Conservation (phyloP, 2,329 filamentous ascomycete species). For the Colletotrichum paranaense region DNA sequence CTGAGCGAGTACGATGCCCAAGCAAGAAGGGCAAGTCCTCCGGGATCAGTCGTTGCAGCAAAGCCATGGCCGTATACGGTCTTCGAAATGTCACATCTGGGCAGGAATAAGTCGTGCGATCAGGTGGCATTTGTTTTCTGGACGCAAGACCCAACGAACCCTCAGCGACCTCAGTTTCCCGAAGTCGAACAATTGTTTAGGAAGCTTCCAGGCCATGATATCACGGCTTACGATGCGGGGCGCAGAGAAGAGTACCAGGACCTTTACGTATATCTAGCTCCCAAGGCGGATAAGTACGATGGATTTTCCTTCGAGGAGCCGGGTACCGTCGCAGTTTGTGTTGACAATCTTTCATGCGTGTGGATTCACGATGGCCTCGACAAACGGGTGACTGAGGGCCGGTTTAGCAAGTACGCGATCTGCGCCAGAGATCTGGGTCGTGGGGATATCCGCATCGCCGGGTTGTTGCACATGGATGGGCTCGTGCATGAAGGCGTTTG, state of each 20-base stretch:
- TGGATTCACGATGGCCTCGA: not conserved
- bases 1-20: not conserved
- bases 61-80: not conserved
- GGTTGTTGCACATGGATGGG: not conserved
- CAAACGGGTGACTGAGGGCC: not conserved
- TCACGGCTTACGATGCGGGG: not conserved
- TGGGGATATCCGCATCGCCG: not conserved
- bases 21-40: not conserved
- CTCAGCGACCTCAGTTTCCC: not conserved
- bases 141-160: not conserved
- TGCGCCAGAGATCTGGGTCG: not conserved
- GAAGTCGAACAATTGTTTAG: not conserved
- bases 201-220: accelerated
- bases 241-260: not conserved
- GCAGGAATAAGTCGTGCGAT: not conserved
- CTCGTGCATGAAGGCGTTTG: not conserved
- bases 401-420: not conserved
- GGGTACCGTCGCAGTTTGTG: not conserved
- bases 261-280: not conserved
- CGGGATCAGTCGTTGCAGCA: not conserved
- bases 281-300: not conserved
- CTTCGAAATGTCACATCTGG: not conserved
- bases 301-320: not conserved
- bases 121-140: not conserved
- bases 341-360: not conserved